A percentile compares a stretch with the other conserved stretches of the same genome.
Evolutionary conservation across 768 basidiomycete genomes (phyloP).

Genomic region (Boletus rubropictus): DNA sequence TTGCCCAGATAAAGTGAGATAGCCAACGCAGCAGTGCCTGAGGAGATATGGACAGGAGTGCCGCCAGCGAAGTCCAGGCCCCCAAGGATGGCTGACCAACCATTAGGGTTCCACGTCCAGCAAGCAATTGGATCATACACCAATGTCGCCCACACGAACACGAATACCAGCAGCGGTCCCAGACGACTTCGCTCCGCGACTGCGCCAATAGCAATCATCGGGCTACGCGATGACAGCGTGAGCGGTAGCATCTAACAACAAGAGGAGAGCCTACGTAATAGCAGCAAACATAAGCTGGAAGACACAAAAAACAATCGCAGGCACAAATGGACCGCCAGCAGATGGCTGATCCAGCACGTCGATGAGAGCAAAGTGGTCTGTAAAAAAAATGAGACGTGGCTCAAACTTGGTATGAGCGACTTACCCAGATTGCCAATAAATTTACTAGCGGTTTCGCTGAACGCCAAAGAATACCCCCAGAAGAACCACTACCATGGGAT

Average conservation of each 20-base stretch:
- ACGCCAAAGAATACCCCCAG: constrained; percentile 93
- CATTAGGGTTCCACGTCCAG: constrained; percentile 90
- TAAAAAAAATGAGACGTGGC: not conserved
- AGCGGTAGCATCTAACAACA: not conserved
- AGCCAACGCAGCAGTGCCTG: constrained; percentile 86
- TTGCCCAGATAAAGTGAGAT: constrained; percentile 90
- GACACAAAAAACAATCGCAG: constrained; percentile 70
- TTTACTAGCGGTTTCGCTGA: constrained; percentile 65
- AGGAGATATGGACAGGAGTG: constrained; percentile 94
- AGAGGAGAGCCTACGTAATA: constrained; percentile 55
- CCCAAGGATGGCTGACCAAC: constrained; percentile 71
- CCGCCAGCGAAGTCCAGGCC: constrained; percentile 93
- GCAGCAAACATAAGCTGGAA: constrained; percentile 91
- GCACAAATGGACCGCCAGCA: constrained; percentile 64
- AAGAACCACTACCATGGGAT: constrained; percentile 73
- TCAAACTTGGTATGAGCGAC: constrained; percentile 20
- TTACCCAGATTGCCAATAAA: constrained; percentile 84
- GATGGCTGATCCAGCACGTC: constrained; percentile 73
- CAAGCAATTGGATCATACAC: constrained; percentile 94
- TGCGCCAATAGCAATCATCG: constrained; percentile 87
- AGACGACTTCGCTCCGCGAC: constrained; percentile 85
- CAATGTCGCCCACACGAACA: constrained; percentile 83
- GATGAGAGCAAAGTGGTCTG: constrained; percentile 80
- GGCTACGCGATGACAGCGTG: constrained; percentile 37
- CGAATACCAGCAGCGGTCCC: constrained; percentile 82